Conservation (phyloP, 2,329 filamentous ascomycete genomes). For the Teratosphaeria epicoccoides region DNA sequence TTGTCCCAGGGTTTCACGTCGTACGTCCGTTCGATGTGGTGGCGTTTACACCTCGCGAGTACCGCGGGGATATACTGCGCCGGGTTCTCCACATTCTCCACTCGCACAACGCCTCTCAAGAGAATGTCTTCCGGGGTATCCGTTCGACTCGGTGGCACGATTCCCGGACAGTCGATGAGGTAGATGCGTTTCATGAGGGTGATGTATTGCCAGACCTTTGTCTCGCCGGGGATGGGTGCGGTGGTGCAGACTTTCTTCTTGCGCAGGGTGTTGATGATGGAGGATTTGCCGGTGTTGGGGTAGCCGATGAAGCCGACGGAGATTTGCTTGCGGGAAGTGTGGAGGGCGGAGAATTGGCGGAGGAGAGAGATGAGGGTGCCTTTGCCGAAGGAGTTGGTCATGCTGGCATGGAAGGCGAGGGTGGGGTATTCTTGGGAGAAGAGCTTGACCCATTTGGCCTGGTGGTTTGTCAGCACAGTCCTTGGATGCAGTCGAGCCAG, state of each 20-base stretch:
- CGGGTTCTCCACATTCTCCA: conserved; percentile 93
- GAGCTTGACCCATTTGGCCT: conserved; percentile 87
- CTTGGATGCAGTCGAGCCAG: not conserved
- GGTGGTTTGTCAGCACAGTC: conserved; percentile 18
- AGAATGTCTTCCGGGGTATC: conserved; percentile 83
- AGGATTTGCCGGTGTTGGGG: conserved; percentile 91
- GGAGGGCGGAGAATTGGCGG: conserved; percentile 82
- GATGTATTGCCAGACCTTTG: conserved; percentile 97
- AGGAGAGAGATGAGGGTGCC: conserved; percentile 86
- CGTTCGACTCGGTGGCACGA: conserved; percentile 77
- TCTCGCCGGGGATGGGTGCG: conserved; percentile 90
- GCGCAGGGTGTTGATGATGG: conserved; percentile 89
- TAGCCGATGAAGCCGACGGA: conserved; percentile 82
- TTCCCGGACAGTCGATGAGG: conserved; percentile 92
- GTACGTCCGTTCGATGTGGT: conserved; percentile 88
- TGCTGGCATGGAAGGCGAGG: conserved; percentile 84
- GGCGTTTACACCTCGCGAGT: conserved; percentile 66
- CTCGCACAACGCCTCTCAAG: conserved; percentile 78
- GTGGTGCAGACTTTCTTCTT: conserved; percentile 92
- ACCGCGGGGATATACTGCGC: conserved; percentile 90
- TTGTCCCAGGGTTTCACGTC: conserved; percentile 48
- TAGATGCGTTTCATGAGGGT: conserved; percentile 91
- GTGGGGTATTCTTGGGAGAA: conserved; percentile 89
- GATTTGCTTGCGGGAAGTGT: conserved; percentile 86
- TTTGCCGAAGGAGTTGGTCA: conserved; percentile 95